Evolutionary conservation across 768 basidiomycete genomes (phyloP).

Genomic region (Amyloporia xantha): DNA sequence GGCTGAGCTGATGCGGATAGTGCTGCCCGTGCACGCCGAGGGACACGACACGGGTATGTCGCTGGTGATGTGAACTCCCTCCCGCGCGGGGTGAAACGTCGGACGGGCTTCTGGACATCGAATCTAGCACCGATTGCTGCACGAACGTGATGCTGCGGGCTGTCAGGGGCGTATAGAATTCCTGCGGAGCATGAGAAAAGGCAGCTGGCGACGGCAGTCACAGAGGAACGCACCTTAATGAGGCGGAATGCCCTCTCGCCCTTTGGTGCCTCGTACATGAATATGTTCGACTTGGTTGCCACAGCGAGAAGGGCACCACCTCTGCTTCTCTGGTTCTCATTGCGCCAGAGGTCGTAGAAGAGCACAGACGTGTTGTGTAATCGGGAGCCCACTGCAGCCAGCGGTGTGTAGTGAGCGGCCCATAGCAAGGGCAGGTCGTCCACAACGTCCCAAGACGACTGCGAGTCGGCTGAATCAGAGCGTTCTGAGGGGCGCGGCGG

Average conservation of each 20-base stretch:
- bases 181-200: constrained; percentile 35
- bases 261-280: constrained; percentile 76
- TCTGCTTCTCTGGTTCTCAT: constrained; percentile 42
- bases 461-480: constrained; percentile 13
- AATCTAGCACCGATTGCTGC: constrained; percentile 56
- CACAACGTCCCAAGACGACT: constrained; percentile 52
- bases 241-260: constrained; percentile 83
- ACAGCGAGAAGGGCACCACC: constrained; percentile 59
- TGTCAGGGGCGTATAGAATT: constrained; percentile 74
- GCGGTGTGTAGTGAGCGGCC: constrained; percentile 82
- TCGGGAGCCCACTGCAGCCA: constrained; percentile 61
- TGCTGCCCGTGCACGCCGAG: constrained; percentile 17
- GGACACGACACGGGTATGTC: constrained; percentile 14
- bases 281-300: constrained; percentile 64
- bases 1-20: constrained; percentile 65
- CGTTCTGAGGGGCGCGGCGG: constrained; percentile 10
- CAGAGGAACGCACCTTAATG: constrained; percentile 67
- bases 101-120: constrained; percentile 33
- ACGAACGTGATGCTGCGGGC: constrained; percentile 66
- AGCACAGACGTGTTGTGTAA: constrained; percentile 50
- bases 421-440: constrained; percentile 71
- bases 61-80: constrained; percentile 7
- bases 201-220: neutral
- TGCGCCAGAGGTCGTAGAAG: constrained; percentile 64
- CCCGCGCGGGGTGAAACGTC: constrained; percentile 29